Evolutionary conservation across 345 rosid genomes (phyloP), one percentile per base, ranked within the genome.

Genomic region (Rhizophora apiculata): DNA sequence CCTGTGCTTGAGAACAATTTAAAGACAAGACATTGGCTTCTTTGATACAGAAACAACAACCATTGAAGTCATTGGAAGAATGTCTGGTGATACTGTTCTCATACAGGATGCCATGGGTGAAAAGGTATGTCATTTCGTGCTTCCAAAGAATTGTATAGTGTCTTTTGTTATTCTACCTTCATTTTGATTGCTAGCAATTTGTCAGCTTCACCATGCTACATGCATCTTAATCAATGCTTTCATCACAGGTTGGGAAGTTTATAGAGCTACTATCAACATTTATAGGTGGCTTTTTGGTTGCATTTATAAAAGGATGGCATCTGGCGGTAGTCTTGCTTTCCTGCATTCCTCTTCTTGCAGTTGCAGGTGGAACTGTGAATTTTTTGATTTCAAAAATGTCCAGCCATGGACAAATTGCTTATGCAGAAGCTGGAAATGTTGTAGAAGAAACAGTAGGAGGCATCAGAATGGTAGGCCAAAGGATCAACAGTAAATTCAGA

Each of bases 51-150:
- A 93, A 64, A 89, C 97, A 19, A 82, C 81, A n/a, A 89, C 97
- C 0, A 97, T 97, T 56, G 98, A 93, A 73, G 86, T 93, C 59
- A 81, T 93, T 52, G 96, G 93, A 58, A 86, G 98, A 70, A 90
- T 93, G 97, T 90, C 97, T 0, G 97, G 97, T 18, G 98, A 93
- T 67, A 93, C 98, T 6, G 82, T 93, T 65, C 85, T 90, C 70
- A 87, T 93, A 76, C 96, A 93, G 80, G 96, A 93, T 0, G 98
- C 98, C 37, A 86, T 93, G 89, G 97, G 98, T 18, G 98, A 90
- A 71, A 93, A 93, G 93, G 96, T 88, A 27, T 9, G 6, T 0
- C 6, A 54, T 24, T 24, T 31, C 19, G 21, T 26, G 31, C 59
- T 22, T 22, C n/a, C 36, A 21, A 22, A 22, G 60, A 24, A 56